Conservation (phyloP, 2,329 filamentous ascomycete genomes). For the Thielaviopsis punctulata region DNA sequence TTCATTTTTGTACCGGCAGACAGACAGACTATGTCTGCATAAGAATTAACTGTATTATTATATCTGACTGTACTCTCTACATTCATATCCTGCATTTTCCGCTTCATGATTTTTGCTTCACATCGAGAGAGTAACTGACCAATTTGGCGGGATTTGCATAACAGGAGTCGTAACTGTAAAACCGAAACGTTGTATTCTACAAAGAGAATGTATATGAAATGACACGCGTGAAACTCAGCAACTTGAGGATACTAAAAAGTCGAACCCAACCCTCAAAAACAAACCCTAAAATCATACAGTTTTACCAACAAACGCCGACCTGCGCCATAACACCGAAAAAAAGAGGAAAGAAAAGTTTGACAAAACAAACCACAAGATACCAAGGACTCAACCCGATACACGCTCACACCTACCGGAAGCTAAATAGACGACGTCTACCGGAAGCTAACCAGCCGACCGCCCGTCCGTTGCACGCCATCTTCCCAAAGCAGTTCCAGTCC, state of each 20-base stretch:
- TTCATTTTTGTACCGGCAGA: not conserved
- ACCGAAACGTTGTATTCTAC: too few relatives aligned
- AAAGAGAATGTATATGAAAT: too few relatives aligned
- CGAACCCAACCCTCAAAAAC: not conserved
- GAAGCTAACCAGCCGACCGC: not conserved
- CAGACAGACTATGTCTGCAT: not conserved
- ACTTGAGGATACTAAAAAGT: too few relatives aligned
- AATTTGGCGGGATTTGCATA: too few relatives aligned
- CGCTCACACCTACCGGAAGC: not conserved
- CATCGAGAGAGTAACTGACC: too few relatives aligned
- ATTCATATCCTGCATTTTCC: not conserved
- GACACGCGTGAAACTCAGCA: too few relatives aligned
- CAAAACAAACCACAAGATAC: not conserved
- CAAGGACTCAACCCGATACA: not conserved
- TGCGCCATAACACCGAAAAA: not conserved
- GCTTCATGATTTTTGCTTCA: not conserved
- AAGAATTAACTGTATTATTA: not conserved
- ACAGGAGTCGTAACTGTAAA: not conserved
- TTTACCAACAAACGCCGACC: not conserved
- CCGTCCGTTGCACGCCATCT: not conserved
- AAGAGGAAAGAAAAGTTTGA: not conserved
- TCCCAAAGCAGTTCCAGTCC: constrained; percentile 6
- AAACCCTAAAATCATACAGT: too few relatives aligned
- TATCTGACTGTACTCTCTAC: not conserved
- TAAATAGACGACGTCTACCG: not conserved